These are phyloP conservation scores for Pestalotiopsis sp. DNA, from an alignment of 2,329 filamentous ascomycete genomes.

Conservation along the genomic window DNA sequence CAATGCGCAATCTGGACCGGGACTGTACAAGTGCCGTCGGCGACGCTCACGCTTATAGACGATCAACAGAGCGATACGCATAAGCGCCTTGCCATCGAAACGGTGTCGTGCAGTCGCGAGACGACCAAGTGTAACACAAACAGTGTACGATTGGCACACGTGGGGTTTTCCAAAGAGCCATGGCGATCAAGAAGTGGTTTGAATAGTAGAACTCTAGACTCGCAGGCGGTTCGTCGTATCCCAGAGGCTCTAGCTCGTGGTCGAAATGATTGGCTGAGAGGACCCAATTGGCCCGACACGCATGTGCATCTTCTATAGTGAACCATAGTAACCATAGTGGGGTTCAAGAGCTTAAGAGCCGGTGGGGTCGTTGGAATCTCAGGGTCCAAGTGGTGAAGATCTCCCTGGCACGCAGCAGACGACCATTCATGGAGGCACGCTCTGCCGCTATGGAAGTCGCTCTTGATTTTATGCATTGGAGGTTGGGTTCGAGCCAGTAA, in stretches of 20 bases:
- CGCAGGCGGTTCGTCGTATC: conserved; percentile 1
- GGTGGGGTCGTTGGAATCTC: conserved; percentile 11
- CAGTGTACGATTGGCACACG: not conserved
- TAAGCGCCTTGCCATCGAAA: not conserved
- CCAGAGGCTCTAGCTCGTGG: conserved; percentile 15
- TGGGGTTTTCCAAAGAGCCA: not conserved
- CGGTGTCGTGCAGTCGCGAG: not conserved
- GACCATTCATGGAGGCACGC: conserved; percentile 7
- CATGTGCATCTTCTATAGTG: not conserved
- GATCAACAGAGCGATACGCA: not conserved
- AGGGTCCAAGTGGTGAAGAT: conserved; percentile 10
- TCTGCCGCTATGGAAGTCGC: not conserved
- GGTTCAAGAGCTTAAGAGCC: not conserved
- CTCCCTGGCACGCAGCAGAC: not conserved
- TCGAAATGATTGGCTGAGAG: conserved; percentile 15
- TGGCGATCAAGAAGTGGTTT: not conserved
- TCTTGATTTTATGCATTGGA: too few relatives aligned
- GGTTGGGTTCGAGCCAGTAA: not conserved
- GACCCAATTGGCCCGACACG: conserved; percentile 2
- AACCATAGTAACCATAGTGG: conserved; percentile 1
- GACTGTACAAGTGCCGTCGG: not conserved
- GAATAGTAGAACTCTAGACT: not conserved
- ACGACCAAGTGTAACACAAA: not conserved
- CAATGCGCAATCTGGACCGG: not conserved
- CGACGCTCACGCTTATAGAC: not conserved